Percentiles rank a stretch among this genome's conserved stretches.
Conservation (phyloP, 2,329 filamentous ascomycete species). For the Claviceps maximensis region DNA sequence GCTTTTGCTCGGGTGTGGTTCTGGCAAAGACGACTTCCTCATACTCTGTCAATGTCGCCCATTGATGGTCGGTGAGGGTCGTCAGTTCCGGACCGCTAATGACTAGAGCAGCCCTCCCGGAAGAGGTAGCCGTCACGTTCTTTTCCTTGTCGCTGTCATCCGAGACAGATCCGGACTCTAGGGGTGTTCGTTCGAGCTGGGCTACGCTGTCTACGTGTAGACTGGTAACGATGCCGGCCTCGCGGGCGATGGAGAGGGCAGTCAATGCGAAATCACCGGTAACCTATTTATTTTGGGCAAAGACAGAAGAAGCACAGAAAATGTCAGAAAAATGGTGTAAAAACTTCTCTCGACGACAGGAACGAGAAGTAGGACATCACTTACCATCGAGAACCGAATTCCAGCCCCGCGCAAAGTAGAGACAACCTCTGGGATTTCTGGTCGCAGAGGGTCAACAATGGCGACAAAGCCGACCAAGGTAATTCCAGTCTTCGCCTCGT, state of each 20-base stretch:
- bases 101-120: constrained; percentile 37
- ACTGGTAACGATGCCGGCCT: constrained; percentile 57
- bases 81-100: constrained; percentile 54
- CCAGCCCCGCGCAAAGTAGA: constrained; percentile 54
- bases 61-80: constrained; percentile 52
- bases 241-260: constrained; percentile 56
- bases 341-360: too few relatives aligned
- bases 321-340: not conserved
- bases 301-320: not conserved
- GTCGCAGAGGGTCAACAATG: constrained; percentile 64
- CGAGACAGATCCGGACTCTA: not conserved
- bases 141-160: constrained; percentile 13
- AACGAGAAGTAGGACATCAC: not conserved
- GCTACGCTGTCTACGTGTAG: constrained; percentile 38
- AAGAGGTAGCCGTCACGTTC: constrained; percentile 6
- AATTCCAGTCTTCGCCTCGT: constrained; percentile 42
- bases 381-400: constrained; percentile 65
- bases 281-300: too few relatives aligned
- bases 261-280: constrained; percentile 69
- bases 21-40: constrained; percentile 62
- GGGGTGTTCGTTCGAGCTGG: constrained; percentile 30
- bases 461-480: constrained; percentile 62
- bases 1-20: constrained; percentile 67
- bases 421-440: constrained; percentile 56
- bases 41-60: constrained; percentile 51